Conservation (phyloP, 345 rosid species). For the Lumnitzera littorea region DNA sequence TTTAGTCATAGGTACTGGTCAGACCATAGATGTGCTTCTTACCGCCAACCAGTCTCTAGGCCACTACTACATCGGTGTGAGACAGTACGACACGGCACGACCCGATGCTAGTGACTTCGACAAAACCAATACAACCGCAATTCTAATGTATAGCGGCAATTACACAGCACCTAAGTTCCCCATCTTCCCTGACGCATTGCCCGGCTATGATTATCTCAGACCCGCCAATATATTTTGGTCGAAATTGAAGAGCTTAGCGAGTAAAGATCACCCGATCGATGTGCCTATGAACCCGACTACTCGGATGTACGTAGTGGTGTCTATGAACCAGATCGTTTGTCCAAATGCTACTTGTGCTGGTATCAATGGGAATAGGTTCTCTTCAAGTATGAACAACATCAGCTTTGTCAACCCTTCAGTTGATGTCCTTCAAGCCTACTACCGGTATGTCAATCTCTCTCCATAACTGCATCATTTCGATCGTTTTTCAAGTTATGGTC, state of each 20-base stretch:
- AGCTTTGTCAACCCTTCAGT: slow-evolving; percentile 25
- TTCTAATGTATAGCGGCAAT: slow-evolving; percentile 8
- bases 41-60: slow-evolving; percentile 15
- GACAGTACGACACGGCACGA: slow-evolving; percentile 1
- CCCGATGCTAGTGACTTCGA: background rate
- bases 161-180: background rate
- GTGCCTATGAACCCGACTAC: slow-evolving; percentile 21
- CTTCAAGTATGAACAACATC: slow-evolving; percentile 47
- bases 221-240: slow-evolving; percentile 24
- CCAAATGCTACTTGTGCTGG: slow-evolving; percentile 17
- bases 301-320: slow-evolving; percentile 9
- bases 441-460: background rate
- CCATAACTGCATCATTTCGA: too few species aligned
- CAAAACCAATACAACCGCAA: slow-evolving; percentile 9
- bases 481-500: too few species aligned
- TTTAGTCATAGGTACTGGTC: slow-evolving; percentile 19
- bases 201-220: slow-evolving; percentile 8
- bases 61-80: slow-evolving; percentile 18
- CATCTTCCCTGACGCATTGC: slow-evolving; percentile 8
- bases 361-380: slow-evolving; percentile 23
- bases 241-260: slow-evolving; percentile 21
- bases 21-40: slow-evolving; percentile 23
- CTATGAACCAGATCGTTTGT: slow-evolving; percentile 14
- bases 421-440: slow-evolving; percentile 30
- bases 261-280: slow-evolving; percentile 13